Base-by-base conservation (phyloP, 2,329 filamentous ascomycete species). In the Epichloe bromicola region DNA sequence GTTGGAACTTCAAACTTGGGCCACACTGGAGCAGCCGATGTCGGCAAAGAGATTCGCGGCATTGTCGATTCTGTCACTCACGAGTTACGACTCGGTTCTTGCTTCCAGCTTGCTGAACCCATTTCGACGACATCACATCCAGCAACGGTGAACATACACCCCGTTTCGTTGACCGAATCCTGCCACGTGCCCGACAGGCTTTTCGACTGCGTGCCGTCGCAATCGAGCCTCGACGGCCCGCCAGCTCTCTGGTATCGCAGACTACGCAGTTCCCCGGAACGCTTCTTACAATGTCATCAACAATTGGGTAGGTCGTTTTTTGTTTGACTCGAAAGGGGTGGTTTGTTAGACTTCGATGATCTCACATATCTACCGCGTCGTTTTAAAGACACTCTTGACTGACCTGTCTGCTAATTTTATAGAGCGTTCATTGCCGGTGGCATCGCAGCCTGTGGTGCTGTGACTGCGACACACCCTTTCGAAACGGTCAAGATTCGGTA, bases 401-500 rank as follows among this genome's bases (percentile, higher is more conserved):
- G 46, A 59, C 52, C 26, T 41, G 49, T 53, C 56, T 26, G 30
- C 53, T 26, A 11, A 11, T 14, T 20, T 19, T 19, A 19, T 60
- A 82, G 90, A 59, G 88, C 89, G 55, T 98, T 98, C 74, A 82
- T 97, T 62, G 91, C 93, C 52, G 93, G 93, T 66, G 93, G 93
- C 65, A 86, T 98, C 64, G 93, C 93, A 65, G 93, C 93, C 58
- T 97, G 91, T 71, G 93, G 93, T 64, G 93, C 93, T 57, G 93
- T 98, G 52, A 97, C 91, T 40, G 90, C 94, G 58, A 97, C 93
- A 48, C 93, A 98, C 70, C 90, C 90, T 52, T 97, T 97, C 72
- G 93, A 98, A 72, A 97, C 91, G 12, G 89, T 98, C 67, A 98
- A 98, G 79, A 97, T 97, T 65, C 86, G 90, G 85, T 90, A 74